Evolutionary conservation across 1,284 basidiomycete species (phyloP).

Genomic region (Puccinia triticina): DNA sequence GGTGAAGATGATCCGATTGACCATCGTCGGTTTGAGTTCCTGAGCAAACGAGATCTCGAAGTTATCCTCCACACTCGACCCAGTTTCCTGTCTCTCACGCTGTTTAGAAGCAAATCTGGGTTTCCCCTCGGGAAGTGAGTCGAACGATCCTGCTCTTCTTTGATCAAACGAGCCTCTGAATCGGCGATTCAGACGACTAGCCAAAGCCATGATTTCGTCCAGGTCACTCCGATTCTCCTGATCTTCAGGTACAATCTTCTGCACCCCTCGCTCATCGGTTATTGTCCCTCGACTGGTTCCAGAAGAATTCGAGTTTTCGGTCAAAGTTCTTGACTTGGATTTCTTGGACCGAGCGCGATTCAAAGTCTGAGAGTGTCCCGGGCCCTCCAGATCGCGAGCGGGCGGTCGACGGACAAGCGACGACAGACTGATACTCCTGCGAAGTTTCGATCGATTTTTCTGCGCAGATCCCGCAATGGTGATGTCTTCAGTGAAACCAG

Average conservation of each 20-base stretch:
- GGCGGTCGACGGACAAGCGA: background rate
- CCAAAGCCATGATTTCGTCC: slow-evolving; percentile 17
- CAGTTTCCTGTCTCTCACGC: slow-evolving; percentile 17
- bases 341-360: background rate
- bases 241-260: background rate
- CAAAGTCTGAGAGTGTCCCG: background rate
- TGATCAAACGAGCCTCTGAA: background rate
- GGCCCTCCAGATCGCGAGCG: background rate
- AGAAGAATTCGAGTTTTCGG: slow-evolving; percentile 23
- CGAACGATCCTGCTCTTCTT: background rate
- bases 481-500: background rate
- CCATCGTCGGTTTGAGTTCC: slow-evolving; percentile 13
- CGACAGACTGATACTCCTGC: slow-evolving; percentile 24
- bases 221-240: background rate
- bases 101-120: background rate
- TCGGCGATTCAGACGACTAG: slow-evolving; percentile 20
- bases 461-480: background rate
- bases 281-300: slow-evolving; percentile 7
- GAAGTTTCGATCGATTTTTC: slow-evolving; percentile 6
- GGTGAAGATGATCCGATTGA: slow-evolving; percentile 8
- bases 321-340: slow-evolving; percentile 20
- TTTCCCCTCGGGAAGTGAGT: background rate
- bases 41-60: slow-evolving; percentile 9
- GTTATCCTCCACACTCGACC: slow-evolving; percentile 1
- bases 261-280: background rate